Conservation (phyloP, 352 stramenopile species). For the Globisporangium rhizosaccharum region DNA sequence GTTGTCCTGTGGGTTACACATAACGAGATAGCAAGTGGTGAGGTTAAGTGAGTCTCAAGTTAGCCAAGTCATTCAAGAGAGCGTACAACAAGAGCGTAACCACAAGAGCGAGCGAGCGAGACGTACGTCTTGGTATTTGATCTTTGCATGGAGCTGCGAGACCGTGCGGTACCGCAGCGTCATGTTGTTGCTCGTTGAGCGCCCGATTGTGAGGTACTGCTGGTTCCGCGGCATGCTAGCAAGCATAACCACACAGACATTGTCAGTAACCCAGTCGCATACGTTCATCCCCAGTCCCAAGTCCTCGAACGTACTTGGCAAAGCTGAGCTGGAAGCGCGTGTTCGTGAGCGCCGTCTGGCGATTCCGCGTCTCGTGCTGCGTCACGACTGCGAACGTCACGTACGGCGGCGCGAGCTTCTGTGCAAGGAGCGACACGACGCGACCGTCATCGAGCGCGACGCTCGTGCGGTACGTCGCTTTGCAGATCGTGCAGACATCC, state of each 20-base stretch:
- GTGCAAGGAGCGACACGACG: constrained; percentile 80
- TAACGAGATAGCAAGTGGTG: constrained; percentile 2
- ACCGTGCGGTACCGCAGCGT: constrained; percentile 80
- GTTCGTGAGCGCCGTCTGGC: constrained; percentile 83
- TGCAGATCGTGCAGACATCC: constrained; percentile 89
- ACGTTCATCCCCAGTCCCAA: too few species aligned
- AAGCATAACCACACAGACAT: constrained; percentile 4
- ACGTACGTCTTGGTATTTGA: constrained; percentile 80
- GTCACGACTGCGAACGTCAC: constrained; percentile 91
- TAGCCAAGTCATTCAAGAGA: neutral
- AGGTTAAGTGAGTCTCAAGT: neutral
- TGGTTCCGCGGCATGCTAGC: constrained; percentile 51
- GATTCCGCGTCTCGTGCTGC: constrained; percentile 82
- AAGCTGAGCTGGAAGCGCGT: constrained; percentile 92
- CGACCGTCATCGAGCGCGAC: constrained; percentile 84
- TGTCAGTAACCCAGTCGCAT: neutral
- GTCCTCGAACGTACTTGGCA: constrained; percentile 55
- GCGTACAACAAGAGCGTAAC: too few species aligned
- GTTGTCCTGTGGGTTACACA: constrained; percentile 38
- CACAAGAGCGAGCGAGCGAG: neutral
- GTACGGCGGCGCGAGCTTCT: constrained; percentile 84
- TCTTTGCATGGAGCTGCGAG: constrained; percentile 79
- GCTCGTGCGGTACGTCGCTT: constrained; percentile 87
- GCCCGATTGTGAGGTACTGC: constrained; percentile 70
- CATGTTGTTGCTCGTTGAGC: constrained; percentile 84